These are phyloP conservation scores for Podaxis pistillaris DNA, from an alignment of 768 basidiomycete species.

Conservation along the genomic window DNA sequence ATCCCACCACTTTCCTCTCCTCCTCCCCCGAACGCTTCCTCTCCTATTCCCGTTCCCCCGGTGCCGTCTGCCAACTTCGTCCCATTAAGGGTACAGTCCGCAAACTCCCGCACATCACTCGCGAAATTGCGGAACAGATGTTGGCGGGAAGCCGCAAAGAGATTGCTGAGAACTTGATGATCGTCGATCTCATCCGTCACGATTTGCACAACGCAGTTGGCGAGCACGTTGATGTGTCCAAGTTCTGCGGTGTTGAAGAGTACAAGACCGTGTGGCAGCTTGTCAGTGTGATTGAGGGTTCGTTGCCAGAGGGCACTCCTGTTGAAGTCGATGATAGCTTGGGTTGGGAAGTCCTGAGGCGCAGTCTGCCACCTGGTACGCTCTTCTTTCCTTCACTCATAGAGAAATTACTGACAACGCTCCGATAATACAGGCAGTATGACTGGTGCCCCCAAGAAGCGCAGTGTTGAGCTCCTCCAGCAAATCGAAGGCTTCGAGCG, in stretches of 20 bases:
- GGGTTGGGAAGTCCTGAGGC: slow-evolving; percentile 77
- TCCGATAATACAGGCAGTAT: slow-evolving; percentile 67
- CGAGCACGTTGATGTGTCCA: slow-evolving; percentile 75
- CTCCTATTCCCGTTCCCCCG: slow-evolving; percentile 65
- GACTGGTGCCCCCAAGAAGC: slow-evolving; percentile 97
- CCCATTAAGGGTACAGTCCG: slow-evolving; percentile 94
- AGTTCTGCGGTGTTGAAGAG: slow-evolving; percentile 87
- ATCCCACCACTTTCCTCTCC: slow-evolving; percentile 74
- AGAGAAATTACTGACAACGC: not conserved
- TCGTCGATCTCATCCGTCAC: slow-evolving; percentile 93
- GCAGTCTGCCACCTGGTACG: slow-evolving; percentile 84
- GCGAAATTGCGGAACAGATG: slow-evolving; percentile 59
- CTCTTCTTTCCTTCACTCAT: slow-evolving; percentile 3
- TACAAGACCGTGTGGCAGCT: slow-evolving; percentile 96
- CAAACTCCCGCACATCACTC: slow-evolving; percentile 63
- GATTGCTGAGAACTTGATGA: slow-evolving; percentile 97
- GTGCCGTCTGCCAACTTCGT: slow-evolving; percentile 72
- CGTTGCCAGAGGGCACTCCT: slow-evolving; percentile 32
- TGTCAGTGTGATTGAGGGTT: slow-evolving; percentile 90
- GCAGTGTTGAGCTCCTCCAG: slow-evolving; percentile 88
- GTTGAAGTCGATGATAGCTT: slow-evolving; percentile 45
- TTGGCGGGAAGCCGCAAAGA: slow-evolving; percentile 77
- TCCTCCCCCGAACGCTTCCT: slow-evolving; percentile 94
- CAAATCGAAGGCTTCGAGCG: slow-evolving; percentile 71
- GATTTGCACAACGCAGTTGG: slow-evolving; percentile 86